These are phyloP conservation scores for Yarrowia sp. DNA, from an alignment of 805 yeast species.

Conservation along the genomic window DNA sequence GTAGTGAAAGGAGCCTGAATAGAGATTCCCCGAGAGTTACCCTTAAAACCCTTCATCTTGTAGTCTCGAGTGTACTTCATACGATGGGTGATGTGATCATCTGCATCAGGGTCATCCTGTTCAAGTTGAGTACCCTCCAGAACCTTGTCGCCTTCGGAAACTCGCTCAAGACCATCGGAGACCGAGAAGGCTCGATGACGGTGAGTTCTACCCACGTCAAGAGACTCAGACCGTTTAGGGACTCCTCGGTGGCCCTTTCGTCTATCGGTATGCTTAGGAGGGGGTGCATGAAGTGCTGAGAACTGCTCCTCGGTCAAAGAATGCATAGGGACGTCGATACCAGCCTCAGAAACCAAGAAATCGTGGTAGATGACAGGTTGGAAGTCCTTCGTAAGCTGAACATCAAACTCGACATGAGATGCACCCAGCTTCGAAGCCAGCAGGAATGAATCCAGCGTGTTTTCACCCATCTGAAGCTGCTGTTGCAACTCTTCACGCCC, in stretches of 20 bases:
- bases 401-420: constrained; percentile 94
- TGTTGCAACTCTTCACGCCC: constrained; percentile 40
- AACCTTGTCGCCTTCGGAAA: constrained; percentile 31
- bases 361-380: constrained; percentile 95
- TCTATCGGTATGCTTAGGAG: constrained; percentile 4
- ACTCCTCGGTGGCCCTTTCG: constrained; percentile 5
- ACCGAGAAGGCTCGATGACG: constrained; percentile 43
- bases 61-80: constrained; percentile 87
- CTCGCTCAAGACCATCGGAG: constrained; percentile 39
- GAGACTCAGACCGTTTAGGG: constrained; percentile 19
- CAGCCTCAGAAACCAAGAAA: constrained; percentile 89
- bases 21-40: constrained; percentile 84
- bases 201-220: constrained; percentile 27
- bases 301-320: constrained; percentile 86
- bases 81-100: constrained; percentile 24
- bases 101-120: not conserved
- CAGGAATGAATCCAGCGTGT: constrained; percentile 89
- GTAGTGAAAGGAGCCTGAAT: constrained; percentile 93
- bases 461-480: constrained; percentile 81
- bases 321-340: constrained; percentile 96
- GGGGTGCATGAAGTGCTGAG: constrained; percentile 26
- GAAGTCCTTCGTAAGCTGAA: constrained; percentile 85
- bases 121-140: not conserved
- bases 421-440: constrained; percentile 97
- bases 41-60: constrained; percentile 82